These are phyloP conservation scores for Russula sp. DNA, from an alignment of 768 basidiomycete genomes.

Conservation along the genomic window DNA sequence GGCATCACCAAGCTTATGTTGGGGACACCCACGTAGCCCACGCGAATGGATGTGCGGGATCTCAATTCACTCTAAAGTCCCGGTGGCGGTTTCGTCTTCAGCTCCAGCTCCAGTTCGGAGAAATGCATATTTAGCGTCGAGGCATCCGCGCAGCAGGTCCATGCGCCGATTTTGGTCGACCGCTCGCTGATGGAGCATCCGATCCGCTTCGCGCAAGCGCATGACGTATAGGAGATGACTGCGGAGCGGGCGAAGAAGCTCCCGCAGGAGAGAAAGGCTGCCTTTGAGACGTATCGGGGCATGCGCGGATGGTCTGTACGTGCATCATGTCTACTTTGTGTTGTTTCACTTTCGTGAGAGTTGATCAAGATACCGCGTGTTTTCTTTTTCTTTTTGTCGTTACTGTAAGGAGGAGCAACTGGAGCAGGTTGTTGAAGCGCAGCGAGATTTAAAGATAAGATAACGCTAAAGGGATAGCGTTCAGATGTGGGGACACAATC, in stretches of 20 bases:
- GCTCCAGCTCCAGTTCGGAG: not conserved
- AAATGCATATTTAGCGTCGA: conserved; percentile 57
- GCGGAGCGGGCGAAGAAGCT: conserved; percentile 91
- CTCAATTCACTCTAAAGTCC: conserved; percentile 72
- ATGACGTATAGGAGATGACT: conserved; percentile 87
- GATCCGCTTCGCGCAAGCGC: conserved; percentile 75
- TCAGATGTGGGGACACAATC: too few relatives aligned
- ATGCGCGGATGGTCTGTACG: conserved; percentile 42
- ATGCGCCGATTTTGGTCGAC: conserved; percentile 78
- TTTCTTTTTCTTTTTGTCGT: not conserved
- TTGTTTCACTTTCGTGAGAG: too few relatives aligned
- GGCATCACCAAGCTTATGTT: conserved; percentile 24
- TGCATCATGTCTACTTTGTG: too few relatives aligned
- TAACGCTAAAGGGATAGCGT: too few relatives aligned
- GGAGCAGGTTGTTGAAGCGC: too few relatives aligned
- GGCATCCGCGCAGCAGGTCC: conserved; percentile 68
- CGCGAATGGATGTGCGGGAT: conserved; percentile 68
- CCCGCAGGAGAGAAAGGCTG: conserved; percentile 73
- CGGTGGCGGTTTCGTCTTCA: conserved; percentile 15
- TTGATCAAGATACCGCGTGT: not conserved
- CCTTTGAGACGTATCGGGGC: conserved; percentile 80
- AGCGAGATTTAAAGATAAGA: too few relatives aligned
- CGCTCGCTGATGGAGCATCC: conserved; percentile 76
- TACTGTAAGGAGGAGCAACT: conserved; percentile 69
- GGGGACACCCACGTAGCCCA: conserved; percentile 31